A percentile compares a stretch with the other conserved stretches of the same genome.
Evolutionary conservation across 2,329 filamentous ascomycete genomes (phyloP).

Genomic region (Alternaria alternata): DNA sequence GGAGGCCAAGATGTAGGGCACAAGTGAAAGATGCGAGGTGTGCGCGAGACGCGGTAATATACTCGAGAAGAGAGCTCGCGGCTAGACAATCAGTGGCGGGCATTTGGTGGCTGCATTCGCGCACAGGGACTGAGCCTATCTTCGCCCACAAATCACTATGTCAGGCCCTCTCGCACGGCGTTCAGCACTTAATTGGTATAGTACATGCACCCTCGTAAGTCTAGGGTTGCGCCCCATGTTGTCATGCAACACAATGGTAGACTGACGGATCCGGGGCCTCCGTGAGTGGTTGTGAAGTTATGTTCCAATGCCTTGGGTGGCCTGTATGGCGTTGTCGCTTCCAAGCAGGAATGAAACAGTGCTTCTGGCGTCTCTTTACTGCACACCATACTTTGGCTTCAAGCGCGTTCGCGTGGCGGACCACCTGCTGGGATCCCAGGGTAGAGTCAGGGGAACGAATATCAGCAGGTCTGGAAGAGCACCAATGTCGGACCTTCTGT

Average conservation of each 20-base stretch:
- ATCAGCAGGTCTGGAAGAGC: not conserved
- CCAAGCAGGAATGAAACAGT: not conserved
- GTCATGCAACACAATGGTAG: not conserved
- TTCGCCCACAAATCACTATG: not conserved
- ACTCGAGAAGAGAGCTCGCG: not conserved
- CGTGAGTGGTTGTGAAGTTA: not conserved
- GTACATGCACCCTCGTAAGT: not conserved
- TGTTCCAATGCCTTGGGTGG: not conserved
- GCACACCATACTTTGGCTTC: not conserved
- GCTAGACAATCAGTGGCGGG: not conserved
- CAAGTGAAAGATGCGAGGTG: not conserved
- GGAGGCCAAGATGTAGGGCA: not conserved
- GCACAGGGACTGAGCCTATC: constrained; percentile 1
- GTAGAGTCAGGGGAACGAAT: not conserved
- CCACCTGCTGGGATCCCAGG: not conserved
- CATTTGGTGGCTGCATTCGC: not conserved
- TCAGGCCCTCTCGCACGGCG: constrained; percentile 2
- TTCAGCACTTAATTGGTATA: not conserved
- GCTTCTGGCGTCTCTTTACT: not conserved
- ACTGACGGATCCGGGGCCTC: constrained; percentile 1
- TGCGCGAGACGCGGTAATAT: not conserved
- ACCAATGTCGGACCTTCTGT: not conserved
- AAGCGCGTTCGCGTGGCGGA: not conserved
- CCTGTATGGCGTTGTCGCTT: not conserved
- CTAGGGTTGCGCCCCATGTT: not conserved